Percentiles rank a stretch among this genome's conserved stretches.
These are phyloP conservation scores for Neurospora sp. DNA, from an alignment of 495 filamentous ascomycete species.

Conservation along the genomic window DNA sequence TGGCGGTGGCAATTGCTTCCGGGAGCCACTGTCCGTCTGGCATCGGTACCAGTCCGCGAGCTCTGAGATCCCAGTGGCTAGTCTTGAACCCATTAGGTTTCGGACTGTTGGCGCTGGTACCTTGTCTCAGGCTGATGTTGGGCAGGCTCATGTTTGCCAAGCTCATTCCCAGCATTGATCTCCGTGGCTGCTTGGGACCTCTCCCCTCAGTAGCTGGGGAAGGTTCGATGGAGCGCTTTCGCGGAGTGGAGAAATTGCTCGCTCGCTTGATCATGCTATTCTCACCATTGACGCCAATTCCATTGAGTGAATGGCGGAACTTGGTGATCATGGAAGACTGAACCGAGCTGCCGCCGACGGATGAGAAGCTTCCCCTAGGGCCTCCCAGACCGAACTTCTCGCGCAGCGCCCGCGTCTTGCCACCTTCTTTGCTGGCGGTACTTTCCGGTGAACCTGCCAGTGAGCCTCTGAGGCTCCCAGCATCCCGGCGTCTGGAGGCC, in stretches of 20 bases:
- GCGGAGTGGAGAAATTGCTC: constrained; percentile 15
- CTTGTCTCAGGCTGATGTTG: background rate
- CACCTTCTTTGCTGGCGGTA: constrained; percentile 13
- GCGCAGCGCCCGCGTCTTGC: constrained; percentile 21
- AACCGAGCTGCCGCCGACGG: background rate
- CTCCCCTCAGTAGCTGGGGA: constrained; percentile 8
- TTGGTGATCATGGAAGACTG: constrained; percentile 1
- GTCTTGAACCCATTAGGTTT: constrained; percentile 10
- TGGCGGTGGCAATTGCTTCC: constrained; percentile 27
- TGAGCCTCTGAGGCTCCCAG: background rate
- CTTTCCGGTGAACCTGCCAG: constrained; percentile 5
- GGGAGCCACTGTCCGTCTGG: constrained; percentile 33
- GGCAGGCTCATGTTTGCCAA: background rate
- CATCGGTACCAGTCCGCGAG: constrained; percentile 31
- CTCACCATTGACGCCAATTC: background rate
- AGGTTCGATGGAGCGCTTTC: constrained; percentile 13
- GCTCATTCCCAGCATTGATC: background rate
- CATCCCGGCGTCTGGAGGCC: background rate
- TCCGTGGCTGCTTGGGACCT: constrained; percentile 8
- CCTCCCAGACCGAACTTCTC: constrained; percentile 20
- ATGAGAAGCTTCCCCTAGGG: constrained; percentile 16
- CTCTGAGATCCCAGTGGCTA: constrained; percentile 31
- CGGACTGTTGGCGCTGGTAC: background rate
- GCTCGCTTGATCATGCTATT: constrained; percentile 1
- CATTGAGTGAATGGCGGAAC: constrained; percentile 14